Conservation (phyloP, 2,329 filamentous ascomycete species). For the Ophiostoma triangulosporum region DNA sequence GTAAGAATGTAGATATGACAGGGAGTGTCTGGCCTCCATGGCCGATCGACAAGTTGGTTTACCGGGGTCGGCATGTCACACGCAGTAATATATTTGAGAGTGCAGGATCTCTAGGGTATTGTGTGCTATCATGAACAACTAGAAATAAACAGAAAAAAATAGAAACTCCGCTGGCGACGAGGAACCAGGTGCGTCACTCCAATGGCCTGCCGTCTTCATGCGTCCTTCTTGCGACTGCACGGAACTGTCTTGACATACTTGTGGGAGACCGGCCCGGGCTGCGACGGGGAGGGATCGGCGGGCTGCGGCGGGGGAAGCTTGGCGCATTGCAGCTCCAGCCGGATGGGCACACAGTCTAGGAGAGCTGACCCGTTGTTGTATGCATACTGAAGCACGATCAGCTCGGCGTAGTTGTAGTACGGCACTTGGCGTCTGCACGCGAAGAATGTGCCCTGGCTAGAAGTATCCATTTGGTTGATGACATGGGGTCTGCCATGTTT, state of each 20-base stretch:
- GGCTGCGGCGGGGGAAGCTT: constrained; percentile 17
- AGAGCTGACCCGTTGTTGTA: constrained; percentile 21
- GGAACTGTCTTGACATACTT: constrained; percentile 23
- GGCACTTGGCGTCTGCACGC: constrained; percentile 29
- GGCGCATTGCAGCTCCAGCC: constrained; percentile 31
- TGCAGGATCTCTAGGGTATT: background rate
- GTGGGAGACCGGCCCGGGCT: constrained; percentile 26
- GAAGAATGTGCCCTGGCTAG: constrained; percentile 21
- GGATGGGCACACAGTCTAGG: constrained; percentile 28
- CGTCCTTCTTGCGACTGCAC: constrained; percentile 24
- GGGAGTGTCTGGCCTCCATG: no score
- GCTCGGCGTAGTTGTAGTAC: constrained; percentile 23
- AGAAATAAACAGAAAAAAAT: background rate
- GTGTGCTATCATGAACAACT: background rate
- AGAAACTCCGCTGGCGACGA: background rate
- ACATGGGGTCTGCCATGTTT: constrained; percentile 26
- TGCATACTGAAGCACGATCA: constrained; percentile 26
- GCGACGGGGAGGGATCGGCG: no score
- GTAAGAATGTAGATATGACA: no score
- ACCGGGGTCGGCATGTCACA: no score
- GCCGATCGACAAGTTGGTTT: no score
- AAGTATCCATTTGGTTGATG: constrained; percentile 9
- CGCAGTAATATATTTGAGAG: no score
- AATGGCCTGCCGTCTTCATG: background rate
- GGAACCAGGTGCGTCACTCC: no score